Conservation (phyloP, 139 green algal species). For the Micractinium conductrix region DNA sequence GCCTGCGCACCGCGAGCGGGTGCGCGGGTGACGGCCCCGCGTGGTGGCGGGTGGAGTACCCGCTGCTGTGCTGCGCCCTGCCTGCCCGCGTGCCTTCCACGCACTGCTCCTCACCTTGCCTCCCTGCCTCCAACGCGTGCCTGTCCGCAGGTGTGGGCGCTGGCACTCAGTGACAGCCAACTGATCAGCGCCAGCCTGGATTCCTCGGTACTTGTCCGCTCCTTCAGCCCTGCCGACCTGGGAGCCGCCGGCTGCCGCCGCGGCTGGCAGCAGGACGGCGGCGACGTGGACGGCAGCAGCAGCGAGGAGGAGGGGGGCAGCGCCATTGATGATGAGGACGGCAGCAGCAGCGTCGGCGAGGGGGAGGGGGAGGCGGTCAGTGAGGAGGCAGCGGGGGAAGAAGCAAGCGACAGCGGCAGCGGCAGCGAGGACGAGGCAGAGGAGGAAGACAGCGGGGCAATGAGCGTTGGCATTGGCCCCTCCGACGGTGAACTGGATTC, state of each 20-base stretch:
- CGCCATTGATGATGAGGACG: too few relatives aligned
- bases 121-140: neutral
- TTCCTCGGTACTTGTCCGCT: neutral
- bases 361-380: neutral
- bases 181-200: conserved; percentile 14
- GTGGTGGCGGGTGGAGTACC: neutral
- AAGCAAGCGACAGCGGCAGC: neutral
- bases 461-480: too few relatives aligned
- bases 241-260: neutral
- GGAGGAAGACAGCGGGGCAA: too few relatives aligned
- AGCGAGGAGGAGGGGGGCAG: neutral
- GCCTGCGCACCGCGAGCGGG: conserved; percentile 21
- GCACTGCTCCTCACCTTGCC: neutral
- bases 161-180: neutral
- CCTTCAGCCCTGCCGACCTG: conserved; percentile 5
- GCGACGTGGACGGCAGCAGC: neutral
- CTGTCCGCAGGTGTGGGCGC: conserved; percentile 20
- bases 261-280: neutral
- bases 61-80: neutral
- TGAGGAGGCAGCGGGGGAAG: neutral
- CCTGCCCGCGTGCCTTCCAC: neutral
- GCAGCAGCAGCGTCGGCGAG: neutral
- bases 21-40: neutral
- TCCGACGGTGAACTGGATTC: too few relatives aligned
- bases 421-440: neutral